Percentiles rank a stretch among this genome's conserved stretches.
Evolutionary conservation across 2,329 filamentous ascomycete genomes (phyloP).

Genomic region (Exophiala spinifera): DNA sequence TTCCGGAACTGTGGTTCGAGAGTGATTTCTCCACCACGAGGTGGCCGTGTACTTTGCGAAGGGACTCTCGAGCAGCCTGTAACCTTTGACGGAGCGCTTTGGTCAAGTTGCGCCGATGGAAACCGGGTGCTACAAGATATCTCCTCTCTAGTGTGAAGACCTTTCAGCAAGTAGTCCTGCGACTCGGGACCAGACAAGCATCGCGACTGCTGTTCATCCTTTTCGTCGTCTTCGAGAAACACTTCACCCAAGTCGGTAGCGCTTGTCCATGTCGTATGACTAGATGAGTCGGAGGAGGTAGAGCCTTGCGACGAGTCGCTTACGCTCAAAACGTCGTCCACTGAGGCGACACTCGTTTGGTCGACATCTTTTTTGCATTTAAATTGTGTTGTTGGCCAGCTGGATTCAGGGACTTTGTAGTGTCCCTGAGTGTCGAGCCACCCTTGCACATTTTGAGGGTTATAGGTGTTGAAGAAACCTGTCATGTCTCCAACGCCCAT

Average conservation of each 20-base stretch:
- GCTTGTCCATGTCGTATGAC: slow-evolving; percentile 18
- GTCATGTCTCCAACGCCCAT: slow-evolving; percentile 17
- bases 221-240: slow-evolving; percentile 18
- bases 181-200: slow-evolving; percentile 5
- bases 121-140: not conserved
- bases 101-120: not conserved
- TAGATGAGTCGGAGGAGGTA: slow-evolving; percentile 20
- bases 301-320: slow-evolving; percentile 20
- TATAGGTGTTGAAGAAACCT: slow-evolving; percentile 10
- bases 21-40: not conserved
- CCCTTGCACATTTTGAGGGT: slow-evolving; percentile 16
- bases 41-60: not conserved
- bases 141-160: slow-evolving; percentile 6
- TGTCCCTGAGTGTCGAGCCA: slow-evolving; percentile 12
- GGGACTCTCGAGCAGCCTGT: not conserved
- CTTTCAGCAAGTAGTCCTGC: slow-evolving; percentile 11
- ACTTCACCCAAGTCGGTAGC: slow-evolving; percentile 15
- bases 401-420: slow-evolving; percentile 1
- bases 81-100: not conserved
- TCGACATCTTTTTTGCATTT: slow-evolving; percentile 15
- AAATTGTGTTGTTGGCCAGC: not conserved
- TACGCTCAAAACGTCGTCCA: slow-evolving; percentile 19
- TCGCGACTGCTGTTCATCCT: slow-evolving; percentile 8
- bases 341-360: slow-evolving; percentile 14
- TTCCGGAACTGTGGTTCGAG: not conserved